Percentiles rank a stretch among this genome's conserved stretches.
phyloP scores from a whole-genome alignment of 805 yeast genomes.

The Pichia membranifaciens region DNA sequence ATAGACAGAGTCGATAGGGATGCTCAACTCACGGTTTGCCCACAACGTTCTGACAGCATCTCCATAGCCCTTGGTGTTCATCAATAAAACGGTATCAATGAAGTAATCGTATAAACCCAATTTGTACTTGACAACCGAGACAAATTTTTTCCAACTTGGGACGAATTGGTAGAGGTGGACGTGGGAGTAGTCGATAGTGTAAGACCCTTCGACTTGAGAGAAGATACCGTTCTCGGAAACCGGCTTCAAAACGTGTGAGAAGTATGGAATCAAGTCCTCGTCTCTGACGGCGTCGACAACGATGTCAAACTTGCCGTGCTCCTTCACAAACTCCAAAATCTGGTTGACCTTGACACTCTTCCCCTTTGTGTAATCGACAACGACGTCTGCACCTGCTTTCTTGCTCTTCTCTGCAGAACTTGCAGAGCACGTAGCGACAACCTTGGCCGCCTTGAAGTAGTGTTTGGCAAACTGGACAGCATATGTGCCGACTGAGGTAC shows the following conservation, averaged over 20 bases:
- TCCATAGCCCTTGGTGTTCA: constrained; percentile 13
- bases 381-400: constrained; percentile 48
- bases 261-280: constrained; percentile 32
- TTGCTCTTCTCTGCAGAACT: constrained; percentile 23
- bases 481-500: constrained; percentile 60
- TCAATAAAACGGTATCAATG: constrained; percentile 6
- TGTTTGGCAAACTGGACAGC: constrained; percentile 53
- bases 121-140: constrained; percentile 6
- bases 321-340: constrained; percentile 28
- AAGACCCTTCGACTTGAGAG: constrained; percentile 54
- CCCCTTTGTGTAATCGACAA: constrained; percentile 51
- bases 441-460: constrained; percentile 38
- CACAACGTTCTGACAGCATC: constrained; percentile 39
- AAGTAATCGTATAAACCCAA: not conserved
- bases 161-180: constrained; percentile 22
- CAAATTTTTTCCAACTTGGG: constrained; percentile 20
- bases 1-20: constrained; percentile 50
- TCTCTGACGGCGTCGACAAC: constrained; percentile 67
- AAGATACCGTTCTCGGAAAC: constrained; percentile 43
- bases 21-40: constrained; percentile 37
- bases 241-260: constrained; percentile 41
- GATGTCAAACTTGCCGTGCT: constrained; percentile 48
- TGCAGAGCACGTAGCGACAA: constrained; percentile 48
- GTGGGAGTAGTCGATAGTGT: constrained; percentile 31
- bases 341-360: constrained; percentile 32